These are phyloP conservation scores for Huntiella bhutanensis DNA, from an alignment of 2,329 filamentous ascomycete genomes.

Conservation along the genomic window DNA sequence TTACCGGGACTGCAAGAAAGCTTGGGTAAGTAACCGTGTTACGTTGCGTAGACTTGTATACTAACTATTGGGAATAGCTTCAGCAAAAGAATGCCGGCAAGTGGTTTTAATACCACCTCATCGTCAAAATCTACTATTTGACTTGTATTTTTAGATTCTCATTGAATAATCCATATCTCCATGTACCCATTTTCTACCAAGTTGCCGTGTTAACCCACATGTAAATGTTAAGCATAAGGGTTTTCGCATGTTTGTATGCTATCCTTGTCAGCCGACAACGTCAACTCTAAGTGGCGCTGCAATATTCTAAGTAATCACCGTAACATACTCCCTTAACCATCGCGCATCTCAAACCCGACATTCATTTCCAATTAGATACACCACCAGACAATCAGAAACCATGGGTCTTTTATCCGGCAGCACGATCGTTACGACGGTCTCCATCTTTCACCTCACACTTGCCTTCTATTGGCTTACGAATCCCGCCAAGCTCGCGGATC, in stretches of 20 bases:
- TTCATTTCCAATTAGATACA: too few species aligned
- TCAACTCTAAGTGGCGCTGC: too few species aligned
- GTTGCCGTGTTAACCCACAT: too few species aligned
- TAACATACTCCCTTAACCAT: too few species aligned
- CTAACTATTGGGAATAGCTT: slow-evolving; percentile 5
- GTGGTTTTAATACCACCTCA: neutral
- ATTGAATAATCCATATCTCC: neutral
- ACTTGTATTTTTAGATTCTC: neutral
- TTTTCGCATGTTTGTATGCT: too few species aligned
- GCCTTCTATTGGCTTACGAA: slow-evolving; percentile 67
- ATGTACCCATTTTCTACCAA: too few species aligned
- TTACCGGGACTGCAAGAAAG: slow-evolving; percentile 86
- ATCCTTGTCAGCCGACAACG: too few species aligned
- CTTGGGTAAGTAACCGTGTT: slow-evolving; percentile 46
- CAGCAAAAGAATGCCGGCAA: slow-evolving; percentile 8
- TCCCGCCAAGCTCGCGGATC: slow-evolving; percentile 54
- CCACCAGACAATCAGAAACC: slow-evolving; percentile 1
- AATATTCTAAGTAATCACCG: too few species aligned
- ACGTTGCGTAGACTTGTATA: neutral
- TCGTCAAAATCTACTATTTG: neutral
- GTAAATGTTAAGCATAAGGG: too few species aligned
- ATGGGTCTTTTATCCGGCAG: slow-evolving; percentile 72
- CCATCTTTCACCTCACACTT: slow-evolving; percentile 67
- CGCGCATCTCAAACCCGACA: too few species aligned
- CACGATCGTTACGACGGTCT: slow-evolving; percentile 63